Evolutionary conservation across 257 asterid species (phyloP), one percentile per base, ranked within the genome.

Genomic region (Capsicum pubescens): DNA sequence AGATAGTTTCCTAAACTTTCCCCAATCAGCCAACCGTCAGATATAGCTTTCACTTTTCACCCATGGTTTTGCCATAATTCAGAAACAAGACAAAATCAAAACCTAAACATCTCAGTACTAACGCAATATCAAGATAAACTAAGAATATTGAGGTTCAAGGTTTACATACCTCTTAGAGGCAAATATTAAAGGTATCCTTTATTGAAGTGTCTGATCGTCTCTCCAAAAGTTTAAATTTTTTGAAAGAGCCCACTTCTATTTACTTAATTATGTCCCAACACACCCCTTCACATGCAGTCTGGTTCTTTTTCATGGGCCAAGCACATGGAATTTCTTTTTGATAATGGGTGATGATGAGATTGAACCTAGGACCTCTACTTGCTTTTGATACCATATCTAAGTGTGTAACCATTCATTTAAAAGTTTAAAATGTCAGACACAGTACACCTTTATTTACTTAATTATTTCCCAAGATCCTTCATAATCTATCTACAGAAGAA

Each of bases 41-140:
- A 42, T 68, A 54, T 15, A 15, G 26, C 44, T 68, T 68, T 68
- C 2, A 12, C 44, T 39, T 39, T 39, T 3, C 2, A 39, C 26
- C 14, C 14, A 32, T 32, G 19, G 19, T 14, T 67, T 67, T 13
- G 5, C 50, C 74, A 67, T 35, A 39, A 67, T 35, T 67, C 48
- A 14, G 19, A 36, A 72, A 44, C 58, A 48, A 50, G 58, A 50
- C 60, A 72, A 72, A 72, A 48, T 72, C 59, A 48, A 50, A 74
- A 52, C 81, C 60, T 52, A 52, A 50, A 52, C 46, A 50, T 76
- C 61, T 52, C 11, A 32, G 52, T 76, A 76, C 63, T 76, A 76
- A 6, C 17, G 21, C 5, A 11, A 26, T 12, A 76, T 76, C 46
- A 76, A 76, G 81, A 76, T 76, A 52, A 76, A 76, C 46, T 50